Conservation (phyloP, 805 yeast species). For the Millerago galiae region DNA sequence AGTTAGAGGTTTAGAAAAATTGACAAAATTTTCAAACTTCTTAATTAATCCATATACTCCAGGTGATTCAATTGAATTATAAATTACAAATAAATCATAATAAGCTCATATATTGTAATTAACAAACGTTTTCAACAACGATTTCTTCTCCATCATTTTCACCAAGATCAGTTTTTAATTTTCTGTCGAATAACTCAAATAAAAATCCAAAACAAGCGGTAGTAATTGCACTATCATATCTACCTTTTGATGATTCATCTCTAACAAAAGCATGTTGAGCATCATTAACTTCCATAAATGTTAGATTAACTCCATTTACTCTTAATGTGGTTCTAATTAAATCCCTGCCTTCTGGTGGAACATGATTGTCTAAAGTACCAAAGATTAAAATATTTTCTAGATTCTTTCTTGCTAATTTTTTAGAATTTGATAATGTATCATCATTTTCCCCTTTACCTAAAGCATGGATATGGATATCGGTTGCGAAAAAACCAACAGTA, state of each 20-base stretch:
- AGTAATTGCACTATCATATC: constrained; percentile 76
- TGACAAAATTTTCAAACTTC: constrained; percentile 77
- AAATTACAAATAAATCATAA: not conserved
- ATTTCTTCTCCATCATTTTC: constrained; percentile 46
- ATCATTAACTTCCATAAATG: constrained; percentile 67
- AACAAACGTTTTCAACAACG: constrained; percentile 61
- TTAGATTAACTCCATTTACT: constrained; percentile 52
- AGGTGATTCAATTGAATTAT: constrained; percentile 25
- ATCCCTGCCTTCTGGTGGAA: constrained; percentile 72
- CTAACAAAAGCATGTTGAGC: constrained; percentile 84
- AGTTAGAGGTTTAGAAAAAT: constrained; percentile 85
- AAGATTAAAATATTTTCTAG: constrained; percentile 62
- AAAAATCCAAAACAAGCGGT: constrained; percentile 60
- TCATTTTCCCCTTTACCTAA: constrained; percentile 60
- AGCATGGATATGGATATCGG: constrained; percentile 67
- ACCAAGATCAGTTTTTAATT: constrained; percentile 61
- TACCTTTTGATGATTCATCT: constrained; percentile 73
- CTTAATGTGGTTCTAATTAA: constrained; percentile 57
- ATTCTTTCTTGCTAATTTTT: constrained; percentile 43
- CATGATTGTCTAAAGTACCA: constrained; percentile 77
- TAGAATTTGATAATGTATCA: constrained; percentile 54
- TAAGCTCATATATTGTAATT: constrained; percentile 5
- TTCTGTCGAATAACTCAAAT: constrained; percentile 64
- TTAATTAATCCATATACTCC: constrained; percentile 75
- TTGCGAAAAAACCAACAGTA: constrained; percentile 71